phyloP scores from a whole-genome alignment of 169 alveolate genomes.

The Cystoisospora suis region DNA sequence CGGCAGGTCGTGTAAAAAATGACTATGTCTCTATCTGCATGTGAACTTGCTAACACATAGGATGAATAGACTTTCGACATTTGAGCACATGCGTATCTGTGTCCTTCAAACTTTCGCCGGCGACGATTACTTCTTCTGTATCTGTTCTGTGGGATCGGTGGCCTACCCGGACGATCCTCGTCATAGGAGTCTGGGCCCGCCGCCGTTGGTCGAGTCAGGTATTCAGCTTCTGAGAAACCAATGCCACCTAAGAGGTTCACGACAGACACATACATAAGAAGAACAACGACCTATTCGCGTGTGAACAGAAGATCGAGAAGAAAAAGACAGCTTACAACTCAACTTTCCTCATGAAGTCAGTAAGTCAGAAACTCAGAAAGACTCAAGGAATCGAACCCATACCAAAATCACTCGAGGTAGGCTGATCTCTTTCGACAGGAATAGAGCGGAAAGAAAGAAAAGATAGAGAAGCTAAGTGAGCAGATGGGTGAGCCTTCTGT shows the following conservation, averaged over 20 bases:
- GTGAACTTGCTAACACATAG: background rate
- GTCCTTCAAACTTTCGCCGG: no score
- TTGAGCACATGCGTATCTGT: background rate
- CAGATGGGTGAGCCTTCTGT: background rate
- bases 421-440: background rate
- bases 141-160: background rate
- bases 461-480: background rate
- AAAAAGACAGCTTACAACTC: background rate
- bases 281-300: background rate
- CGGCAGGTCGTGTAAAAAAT: no score
- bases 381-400: background rate
- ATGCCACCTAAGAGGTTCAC: background rate
- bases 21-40: no score
- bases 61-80: background rate
- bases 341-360: background rate
- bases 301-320: background rate
- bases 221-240: background rate
- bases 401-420: background rate
- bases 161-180: slow-evolving; percentile 8
- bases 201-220: background rate
- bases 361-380: no score
- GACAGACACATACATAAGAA: background rate
- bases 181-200: slow-evolving; percentile 1
- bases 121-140: background rate
- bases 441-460: background rate